A percentile compares a stretch with the other conserved stretches of the same genome.
phyloP scores from a whole-genome alignment of 768 basidiomycete genomes.

The Leccinum disarticulatum region DNA sequence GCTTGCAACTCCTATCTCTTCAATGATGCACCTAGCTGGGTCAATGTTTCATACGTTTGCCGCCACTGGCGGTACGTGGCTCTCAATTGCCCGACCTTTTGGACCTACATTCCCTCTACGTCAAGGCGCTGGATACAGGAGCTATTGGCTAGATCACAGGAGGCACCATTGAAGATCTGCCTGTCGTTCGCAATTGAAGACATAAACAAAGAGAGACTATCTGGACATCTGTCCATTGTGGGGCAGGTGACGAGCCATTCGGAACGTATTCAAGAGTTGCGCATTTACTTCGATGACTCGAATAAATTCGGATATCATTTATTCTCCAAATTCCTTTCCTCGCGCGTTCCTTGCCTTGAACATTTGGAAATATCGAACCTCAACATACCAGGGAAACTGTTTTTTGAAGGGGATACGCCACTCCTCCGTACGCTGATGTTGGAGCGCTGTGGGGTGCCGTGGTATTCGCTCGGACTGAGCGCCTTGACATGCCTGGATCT shows the following conservation, averaged over 20 bases:
- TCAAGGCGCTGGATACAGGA: too few species aligned
- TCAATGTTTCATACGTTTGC: too few species aligned
- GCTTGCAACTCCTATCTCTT: too few species aligned
- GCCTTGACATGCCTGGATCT: constrained; percentile 38
- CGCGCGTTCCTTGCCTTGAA: neutral
- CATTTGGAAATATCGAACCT: neutral
- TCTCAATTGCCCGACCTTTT: too few species aligned
- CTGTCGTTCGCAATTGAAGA: too few species aligned
- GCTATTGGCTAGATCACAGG: too few species aligned
- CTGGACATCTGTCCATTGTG: neutral
- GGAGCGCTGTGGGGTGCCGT: neutral
- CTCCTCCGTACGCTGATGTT: neutral
- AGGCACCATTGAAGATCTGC: neutral
- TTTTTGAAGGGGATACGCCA: neutral
- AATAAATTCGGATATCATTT: neutral
- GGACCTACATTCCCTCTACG: too few species aligned
- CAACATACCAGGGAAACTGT: neutral
- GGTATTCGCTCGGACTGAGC: neutral
- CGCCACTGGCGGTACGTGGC: too few species aligned
- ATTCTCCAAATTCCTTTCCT: neutral
- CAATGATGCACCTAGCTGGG: too few species aligned
- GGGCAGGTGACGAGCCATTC: neutral
- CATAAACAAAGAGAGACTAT: too few species aligned
- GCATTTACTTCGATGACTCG: too few species aligned
- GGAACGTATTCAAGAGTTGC: neutral